Evolutionary conservation across 768 basidiomycete species (phyloP).

Genomic region (Paxillus rubicundulus): DNA sequence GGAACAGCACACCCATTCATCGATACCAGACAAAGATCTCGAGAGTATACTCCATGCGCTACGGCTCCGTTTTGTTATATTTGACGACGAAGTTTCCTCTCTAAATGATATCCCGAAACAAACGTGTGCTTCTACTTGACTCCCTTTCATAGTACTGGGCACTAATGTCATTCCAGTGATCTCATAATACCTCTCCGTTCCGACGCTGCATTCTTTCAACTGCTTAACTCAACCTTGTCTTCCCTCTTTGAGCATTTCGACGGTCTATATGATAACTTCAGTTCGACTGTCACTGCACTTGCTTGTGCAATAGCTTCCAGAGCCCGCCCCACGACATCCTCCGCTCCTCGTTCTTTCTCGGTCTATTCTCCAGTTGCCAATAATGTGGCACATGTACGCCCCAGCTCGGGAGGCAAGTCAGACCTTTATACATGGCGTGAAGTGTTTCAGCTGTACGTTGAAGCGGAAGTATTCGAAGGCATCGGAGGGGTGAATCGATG

Average conservation of each 20-base stretch:
- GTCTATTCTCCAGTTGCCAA: conserved; percentile 27
- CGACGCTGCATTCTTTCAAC: conserved; percentile 76
- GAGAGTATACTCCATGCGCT: conserved; percentile 4
- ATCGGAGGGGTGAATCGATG: conserved; percentile 61
- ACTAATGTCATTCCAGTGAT: conserved; percentile 35
- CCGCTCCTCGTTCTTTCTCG: conserved; percentile 30
- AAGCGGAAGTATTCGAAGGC: conserved; percentile 82
- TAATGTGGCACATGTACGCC: conserved; percentile 36
- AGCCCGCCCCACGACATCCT: conserved; percentile 32
- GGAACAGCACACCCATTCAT: conserved; percentile 11
- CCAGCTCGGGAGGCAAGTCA: conserved; percentile 32
- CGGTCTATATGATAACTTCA: conserved; percentile 50
- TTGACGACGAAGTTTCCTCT: no score
- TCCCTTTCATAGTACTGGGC: not conserved
- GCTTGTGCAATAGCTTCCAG: conserved; percentile 36
- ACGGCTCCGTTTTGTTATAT: no score
- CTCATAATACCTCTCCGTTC: conserved; percentile 77
- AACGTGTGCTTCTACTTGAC: conserved; percentile 7
- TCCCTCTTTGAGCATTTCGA: conserved; percentile 52
- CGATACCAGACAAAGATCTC: conserved; percentile 11
- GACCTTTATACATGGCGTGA: conserved; percentile 90
- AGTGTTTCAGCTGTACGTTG: conserved; percentile 85
- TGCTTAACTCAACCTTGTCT: conserved; percentile 60
- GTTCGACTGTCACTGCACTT: conserved; percentile 45
- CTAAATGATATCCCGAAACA: not conserved